phyloP scores from a whole-genome alignment of 352 stramenopile species.

The Phytophthora cactorum region DNA sequence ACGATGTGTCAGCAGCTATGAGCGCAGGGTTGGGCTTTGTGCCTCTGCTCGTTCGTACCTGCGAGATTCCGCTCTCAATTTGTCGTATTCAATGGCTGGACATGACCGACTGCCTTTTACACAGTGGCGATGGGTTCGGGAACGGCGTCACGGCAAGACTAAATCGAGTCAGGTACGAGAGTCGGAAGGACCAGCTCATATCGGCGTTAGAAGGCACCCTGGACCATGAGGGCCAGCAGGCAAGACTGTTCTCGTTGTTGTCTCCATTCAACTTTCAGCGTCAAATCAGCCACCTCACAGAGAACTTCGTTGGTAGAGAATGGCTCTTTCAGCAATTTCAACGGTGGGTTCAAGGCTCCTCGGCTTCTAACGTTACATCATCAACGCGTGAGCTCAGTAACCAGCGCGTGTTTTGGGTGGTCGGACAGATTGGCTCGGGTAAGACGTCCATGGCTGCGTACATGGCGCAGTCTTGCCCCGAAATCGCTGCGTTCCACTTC shows the following conservation, averaged over 20 bases:
- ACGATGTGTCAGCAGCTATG: conserved; percentile 81
- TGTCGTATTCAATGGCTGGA: conserved; percentile 87
- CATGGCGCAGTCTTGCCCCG: conserved; percentile 70
- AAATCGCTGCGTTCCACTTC: conserved; percentile 81
- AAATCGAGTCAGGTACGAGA: conserved; percentile 62
- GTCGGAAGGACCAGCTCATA: conserved; percentile 58
- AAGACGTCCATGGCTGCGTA: conserved; percentile 70
- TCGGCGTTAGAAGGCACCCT: conserved; percentile 63
- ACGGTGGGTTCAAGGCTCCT: conserved; percentile 49
- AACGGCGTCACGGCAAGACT: conserved; percentile 21
- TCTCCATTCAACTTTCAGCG: conserved; percentile 73
- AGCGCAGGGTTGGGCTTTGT: conserved; percentile 70
- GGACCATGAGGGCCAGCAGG: conserved; percentile 78
- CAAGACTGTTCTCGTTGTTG: conserved; percentile 69
- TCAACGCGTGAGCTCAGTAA: conserved; percentile 12
- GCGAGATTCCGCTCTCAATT: conserved; percentile 82
- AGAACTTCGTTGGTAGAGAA: conserved; percentile 61
- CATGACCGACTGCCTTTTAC: conserved; percentile 71
- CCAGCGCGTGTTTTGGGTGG: conserved; percentile 72
- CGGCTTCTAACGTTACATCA: neutral
- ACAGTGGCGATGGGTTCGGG: conserved; percentile 28
- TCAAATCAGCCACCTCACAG: conserved; percentile 78
- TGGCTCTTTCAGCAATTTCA: conserved; percentile 66
- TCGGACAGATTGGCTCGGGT: conserved; percentile 70
- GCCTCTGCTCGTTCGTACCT: conserved; percentile 71